phyloP scores from a whole-genome alignment of 2,329 filamentous ascomycete species.

The Ceratocystiopsis brevicomis region DNA sequence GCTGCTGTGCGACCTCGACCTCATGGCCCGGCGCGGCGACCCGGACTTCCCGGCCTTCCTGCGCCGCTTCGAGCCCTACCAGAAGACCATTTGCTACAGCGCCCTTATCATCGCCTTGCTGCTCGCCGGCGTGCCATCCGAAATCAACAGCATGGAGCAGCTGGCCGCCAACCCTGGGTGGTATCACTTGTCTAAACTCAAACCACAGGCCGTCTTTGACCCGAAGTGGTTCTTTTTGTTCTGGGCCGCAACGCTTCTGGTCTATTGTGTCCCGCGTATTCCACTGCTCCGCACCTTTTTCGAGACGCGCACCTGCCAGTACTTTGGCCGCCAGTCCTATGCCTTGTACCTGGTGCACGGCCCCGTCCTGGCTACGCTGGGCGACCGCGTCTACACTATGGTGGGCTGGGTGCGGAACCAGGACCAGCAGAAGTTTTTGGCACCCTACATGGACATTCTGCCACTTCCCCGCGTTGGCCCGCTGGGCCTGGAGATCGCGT shows the following conservation, averaged over 20 bases:
- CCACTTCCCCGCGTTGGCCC: constrained; percentile 36
- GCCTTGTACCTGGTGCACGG: constrained; percentile 47
- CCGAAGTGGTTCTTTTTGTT: constrained; percentile 52
- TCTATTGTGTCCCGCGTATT: constrained; percentile 38
- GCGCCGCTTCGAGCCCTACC: constrained; percentile 24
- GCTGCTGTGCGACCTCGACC: constrained; percentile 41
- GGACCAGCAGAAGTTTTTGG: constrained; percentile 25
- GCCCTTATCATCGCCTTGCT: constrained; percentile 33
- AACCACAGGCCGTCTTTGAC: constrained; percentile 46
- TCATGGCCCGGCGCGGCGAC: constrained; percentile 23
- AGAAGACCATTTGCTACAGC: constrained; percentile 30
- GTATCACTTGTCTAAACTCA: constrained; percentile 39
- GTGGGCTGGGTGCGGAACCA: constrained; percentile 31
- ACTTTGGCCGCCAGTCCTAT: constrained; percentile 43
- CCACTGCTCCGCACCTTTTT: constrained; percentile 38
- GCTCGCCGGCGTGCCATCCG: constrained; percentile 41
- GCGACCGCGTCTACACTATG: constrained; percentile 44
- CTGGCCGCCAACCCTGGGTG: constrained; percentile 38
- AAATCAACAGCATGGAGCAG: constrained; percentile 25
- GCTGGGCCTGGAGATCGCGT: constrained; percentile 40
- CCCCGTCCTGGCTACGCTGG: constrained; percentile 37
- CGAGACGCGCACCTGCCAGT: constrained; percentile 38
- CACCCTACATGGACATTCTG: constrained; percentile 36
- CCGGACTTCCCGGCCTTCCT: constrained; percentile 33
- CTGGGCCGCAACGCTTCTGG: constrained; percentile 36